A percentile compares a stretch with the other conserved stretches of the same genome.
phyloP scores from a whole-genome alignment of 2,329 filamentous ascomycete genomes.

The Diplodia corticola region DNA sequence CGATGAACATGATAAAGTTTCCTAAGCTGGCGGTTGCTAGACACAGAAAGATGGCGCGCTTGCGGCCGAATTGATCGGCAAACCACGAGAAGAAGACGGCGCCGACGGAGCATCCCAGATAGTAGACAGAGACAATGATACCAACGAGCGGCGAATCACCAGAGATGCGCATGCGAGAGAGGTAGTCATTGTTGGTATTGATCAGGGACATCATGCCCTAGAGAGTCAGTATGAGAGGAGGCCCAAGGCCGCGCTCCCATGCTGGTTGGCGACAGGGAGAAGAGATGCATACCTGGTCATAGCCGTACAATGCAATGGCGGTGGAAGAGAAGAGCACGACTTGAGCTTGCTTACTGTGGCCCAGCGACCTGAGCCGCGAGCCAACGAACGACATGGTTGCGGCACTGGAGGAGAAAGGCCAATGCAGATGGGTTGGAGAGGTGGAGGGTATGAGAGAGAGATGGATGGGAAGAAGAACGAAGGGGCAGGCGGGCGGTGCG shows the following conservation, averaged over 20 bases:
- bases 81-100: slow-evolving; percentile 58
- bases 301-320: slow-evolving; percentile 57
- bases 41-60: slow-evolving; percentile 57
- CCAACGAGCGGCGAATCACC: slow-evolving; percentile 56
- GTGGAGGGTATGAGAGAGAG: background rate
- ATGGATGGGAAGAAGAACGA: background rate
- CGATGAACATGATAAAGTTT: slow-evolving; percentile 61
- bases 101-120: slow-evolving; percentile 61
- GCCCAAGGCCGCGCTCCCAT: too few relatives aligned
- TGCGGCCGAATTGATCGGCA: slow-evolving; percentile 57
- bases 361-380: slow-evolving; percentile 6
- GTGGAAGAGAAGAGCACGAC: slow-evolving; percentile 56
- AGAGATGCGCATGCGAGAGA: slow-evolving; percentile 58
- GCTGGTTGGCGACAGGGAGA: background rate
- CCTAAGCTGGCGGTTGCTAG: slow-evolving; percentile 56
- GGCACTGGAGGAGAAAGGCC: background rate
- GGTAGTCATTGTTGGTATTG: slow-evolving; percentile 58
- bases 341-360: slow-evolving; percentile 43
- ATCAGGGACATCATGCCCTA: slow-evolving; percentile 56
- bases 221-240: too few relatives aligned
- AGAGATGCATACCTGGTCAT: slow-evolving; percentile 34
- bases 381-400: slow-evolving; percentile 4
- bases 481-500: background rate
- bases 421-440: background rate
- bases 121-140: slow-evolving; percentile 62